Evolutionary conservation across 2,329 filamentous ascomycete genomes (phyloP), one percentile per base, ranked within the genome.

Genomic region (Delphinella strobiligena): DNA sequence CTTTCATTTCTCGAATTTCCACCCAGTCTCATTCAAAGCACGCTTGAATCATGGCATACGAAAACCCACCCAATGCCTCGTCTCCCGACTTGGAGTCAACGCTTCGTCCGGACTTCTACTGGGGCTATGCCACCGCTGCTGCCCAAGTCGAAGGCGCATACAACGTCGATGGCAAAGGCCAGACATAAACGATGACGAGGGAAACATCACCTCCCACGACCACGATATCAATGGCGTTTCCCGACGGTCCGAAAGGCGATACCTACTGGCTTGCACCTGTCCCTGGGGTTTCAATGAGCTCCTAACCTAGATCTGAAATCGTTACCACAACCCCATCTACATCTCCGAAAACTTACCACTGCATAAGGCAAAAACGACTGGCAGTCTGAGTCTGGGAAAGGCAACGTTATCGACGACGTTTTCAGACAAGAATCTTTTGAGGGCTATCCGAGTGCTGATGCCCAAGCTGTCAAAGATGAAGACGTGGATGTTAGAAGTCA

Each of bases 371-470:
- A n/a, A n/a, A n/a, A n/a, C n/a, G n/a, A n/a, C n/a, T n/a, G n/a
- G n/a, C n/a, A n/a, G n/a, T n/a, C n/a, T n/a, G n/a, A n/a, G n/a
- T n/a, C n/a, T n/a, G n/a, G n/a, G n/a, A n/a, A n/a, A n/a, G n/a
- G n/a, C n/a, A n/a, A n/a, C n/a, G n/a, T n/a, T n/a, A n/a, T 93
- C 34, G 66, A 89, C 43, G 86, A 93, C 57, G 80, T 85, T 48
- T 89, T 93, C 70, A 74, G 86, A 16, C 75, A 76, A 40, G 66
- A 80, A 54, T 93, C 91, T 63, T 93, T 85, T 63, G 63, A 78
- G 43, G 75, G 72, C 40, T 93, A 93, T 55, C 74, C 89, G 49
- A 69, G 67, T 36, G 85, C 84, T 43, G 72, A 93, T 72, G 82
- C 80, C 17, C 72, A 80, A 51, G 83, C 86, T 1, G 73, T 74